A percentile compares a stretch with the other conserved stretches of the same genome.
Evolutionary conservation across 495 filamentous ascomycete species (phyloP).

Genomic region (Delitschia confertaspora): DNA sequence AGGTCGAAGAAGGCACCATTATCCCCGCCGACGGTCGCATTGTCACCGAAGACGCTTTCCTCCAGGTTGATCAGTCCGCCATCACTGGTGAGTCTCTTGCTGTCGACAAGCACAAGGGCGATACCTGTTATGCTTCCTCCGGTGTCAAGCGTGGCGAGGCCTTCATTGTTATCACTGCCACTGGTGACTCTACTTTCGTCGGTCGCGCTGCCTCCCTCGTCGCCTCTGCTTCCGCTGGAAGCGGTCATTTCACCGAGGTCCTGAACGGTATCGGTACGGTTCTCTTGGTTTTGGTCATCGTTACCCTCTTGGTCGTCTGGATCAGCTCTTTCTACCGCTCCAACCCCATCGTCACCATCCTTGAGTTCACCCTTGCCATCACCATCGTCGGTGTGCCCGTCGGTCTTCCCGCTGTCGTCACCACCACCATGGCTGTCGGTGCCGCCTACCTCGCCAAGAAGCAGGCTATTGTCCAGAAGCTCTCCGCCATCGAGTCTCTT

Average conservation of each 20-base stretch:
- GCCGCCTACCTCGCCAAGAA: slow-evolving; percentile 90
- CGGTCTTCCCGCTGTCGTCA: slow-evolving; percentile 91
- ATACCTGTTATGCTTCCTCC: slow-evolving; percentile 74
- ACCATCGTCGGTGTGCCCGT: slow-evolving; percentile 92
- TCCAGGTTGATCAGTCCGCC: slow-evolving; percentile 86
- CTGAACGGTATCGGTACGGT: slow-evolving; percentile 78
- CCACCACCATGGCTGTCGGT: slow-evolving; percentile 94
- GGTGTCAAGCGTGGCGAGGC: slow-evolving; percentile 84
- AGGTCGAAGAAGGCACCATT: slow-evolving; percentile 85
- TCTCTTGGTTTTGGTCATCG: slow-evolving; percentile 68
- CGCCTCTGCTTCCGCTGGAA: slow-evolving; percentile 57
- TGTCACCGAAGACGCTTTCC: slow-evolving; percentile 65
- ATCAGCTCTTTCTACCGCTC: slow-evolving; percentile 79
- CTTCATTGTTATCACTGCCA: slow-evolving; percentile 69
- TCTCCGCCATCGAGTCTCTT: slow-evolving; percentile 88
- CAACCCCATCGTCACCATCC: slow-evolving; percentile 61
- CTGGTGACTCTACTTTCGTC: slow-evolving; percentile 81
- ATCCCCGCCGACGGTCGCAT: slow-evolving; percentile 83
- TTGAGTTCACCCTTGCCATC: slow-evolving; percentile 77
- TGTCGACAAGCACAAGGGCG: slow-evolving; percentile 74
- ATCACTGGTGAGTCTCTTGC: slow-evolving; percentile 90
- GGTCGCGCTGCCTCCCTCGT: slow-evolving; percentile 82
- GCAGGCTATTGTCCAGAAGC: slow-evolving; percentile 94
- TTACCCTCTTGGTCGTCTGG: slow-evolving; percentile 77
- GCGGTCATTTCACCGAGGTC: slow-evolving; percentile 84